A percentile compares a stretch with the other conserved stretches of the same genome.
phyloP scores from a whole-genome alignment of 208 protist species.

The Acanthamoeba sp. region DNA sequence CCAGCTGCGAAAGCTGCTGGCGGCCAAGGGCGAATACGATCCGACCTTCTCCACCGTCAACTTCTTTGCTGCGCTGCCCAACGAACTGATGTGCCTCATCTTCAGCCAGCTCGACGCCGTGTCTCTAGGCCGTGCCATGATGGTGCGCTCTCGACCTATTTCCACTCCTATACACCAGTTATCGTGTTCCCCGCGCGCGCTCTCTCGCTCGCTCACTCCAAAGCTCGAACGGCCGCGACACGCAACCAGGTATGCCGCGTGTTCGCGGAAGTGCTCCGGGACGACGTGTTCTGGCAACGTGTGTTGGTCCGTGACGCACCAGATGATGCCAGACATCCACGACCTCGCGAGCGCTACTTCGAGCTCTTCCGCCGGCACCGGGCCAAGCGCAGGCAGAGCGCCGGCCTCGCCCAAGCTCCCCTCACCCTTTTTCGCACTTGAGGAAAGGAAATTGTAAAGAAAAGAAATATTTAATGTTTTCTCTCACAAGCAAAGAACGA shows the following conservation, averaged over 20 bases:
- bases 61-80: slow-evolving; percentile 18
- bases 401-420: too few relatives aligned
- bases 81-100: slow-evolving; percentile 23
- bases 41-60: not conserved
- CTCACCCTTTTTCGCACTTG: not conserved
- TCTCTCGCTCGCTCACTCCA: not conserved
- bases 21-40: not conserved
- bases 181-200: not conserved
- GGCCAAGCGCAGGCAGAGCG: not conserved
- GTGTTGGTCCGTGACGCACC: not conserved
- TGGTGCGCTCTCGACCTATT: not conserved
- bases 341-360: not conserved
- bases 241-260: not conserved
- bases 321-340: not conserved
- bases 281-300: not conserved
- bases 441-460: not conserved
- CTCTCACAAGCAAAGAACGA: too few relatives aligned
- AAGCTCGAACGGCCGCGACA: not conserved
- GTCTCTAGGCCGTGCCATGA: not conserved
- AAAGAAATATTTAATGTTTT: too few relatives aligned
- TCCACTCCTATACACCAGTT: not conserved
- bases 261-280: slow-evolving; percentile 7
- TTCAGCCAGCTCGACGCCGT: slow-evolving; percentile 3
- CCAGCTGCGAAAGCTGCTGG: not conserved
- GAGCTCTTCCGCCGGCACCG: not conserved